Conservation (phyloP, 1,284 basidiomycete species). For the Ceratobasidium sp. region DNA sequence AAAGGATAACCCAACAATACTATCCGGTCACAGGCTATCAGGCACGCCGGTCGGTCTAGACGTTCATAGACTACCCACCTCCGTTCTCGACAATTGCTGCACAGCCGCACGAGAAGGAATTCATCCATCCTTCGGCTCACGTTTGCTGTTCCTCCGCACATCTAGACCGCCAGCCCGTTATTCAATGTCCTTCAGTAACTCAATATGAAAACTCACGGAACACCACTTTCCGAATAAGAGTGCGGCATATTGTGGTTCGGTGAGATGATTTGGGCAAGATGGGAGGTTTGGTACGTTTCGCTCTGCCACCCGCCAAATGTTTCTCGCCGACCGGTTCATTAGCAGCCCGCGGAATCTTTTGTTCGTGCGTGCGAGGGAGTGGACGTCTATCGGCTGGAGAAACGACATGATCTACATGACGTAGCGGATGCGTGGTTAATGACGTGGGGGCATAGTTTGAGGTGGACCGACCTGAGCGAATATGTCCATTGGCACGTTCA, state of each 20-base stretch:
- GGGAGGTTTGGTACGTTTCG: conserved; percentile 22
- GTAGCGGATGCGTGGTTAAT: neutral
- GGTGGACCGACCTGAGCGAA: neutral
- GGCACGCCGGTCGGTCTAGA: neutral
- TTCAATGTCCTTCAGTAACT: neutral
- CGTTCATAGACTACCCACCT: conserved; percentile 2
- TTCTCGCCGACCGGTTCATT: conserved; percentile 11
- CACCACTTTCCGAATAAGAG: conserved; percentile 32
- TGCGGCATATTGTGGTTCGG: conserved; percentile 18
- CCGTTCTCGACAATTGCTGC: conserved; percentile 18
- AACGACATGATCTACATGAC: conserved; percentile 6
- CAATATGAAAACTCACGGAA: neutral
- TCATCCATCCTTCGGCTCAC: conserved; percentile 25
- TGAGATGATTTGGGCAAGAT: conserved; percentile 17
- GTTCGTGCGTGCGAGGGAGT: conserved; percentile 20
- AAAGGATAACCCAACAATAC: conserved; percentile 4
- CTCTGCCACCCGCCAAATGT: conserved; percentile 28
- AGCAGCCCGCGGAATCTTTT: conserved; percentile 23
- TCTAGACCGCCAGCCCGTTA: conserved; percentile 1
- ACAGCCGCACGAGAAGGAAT: conserved; percentile 19
- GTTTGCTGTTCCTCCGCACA: conserved; percentile 6
- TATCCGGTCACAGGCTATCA: neutral
- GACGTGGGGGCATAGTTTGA: neutral
- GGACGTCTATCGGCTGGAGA: conserved; percentile 19
- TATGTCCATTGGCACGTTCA: conserved; percentile 36